These are phyloP conservation scores for Podaxis sp. DNA, from an alignment of 768 basidiomycete species.

Conservation along the genomic window DNA sequence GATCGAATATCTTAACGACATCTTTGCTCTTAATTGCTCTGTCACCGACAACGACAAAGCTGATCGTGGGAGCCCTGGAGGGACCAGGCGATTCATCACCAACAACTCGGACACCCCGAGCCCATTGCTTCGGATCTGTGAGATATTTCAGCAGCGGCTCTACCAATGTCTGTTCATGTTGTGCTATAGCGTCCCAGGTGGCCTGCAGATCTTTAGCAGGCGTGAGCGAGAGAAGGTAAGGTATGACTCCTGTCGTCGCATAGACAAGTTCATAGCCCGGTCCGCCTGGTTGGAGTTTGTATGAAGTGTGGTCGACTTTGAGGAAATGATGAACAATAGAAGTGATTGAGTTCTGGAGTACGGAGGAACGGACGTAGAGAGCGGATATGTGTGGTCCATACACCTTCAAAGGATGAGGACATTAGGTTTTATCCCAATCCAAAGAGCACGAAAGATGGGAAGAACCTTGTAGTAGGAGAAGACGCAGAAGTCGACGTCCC, in stretches of 20 bases:
- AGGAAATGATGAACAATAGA: conserved; percentile 74
- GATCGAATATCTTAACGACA: conserved; percentile 61
- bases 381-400: conserved; percentile 72
- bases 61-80: conserved; percentile 60
- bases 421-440: background rate
- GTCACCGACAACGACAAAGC: conserved; percentile 64
- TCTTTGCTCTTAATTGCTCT: conserved; percentile 54
- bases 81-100: conserved; percentile 46
- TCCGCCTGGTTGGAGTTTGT: conserved; percentile 71
- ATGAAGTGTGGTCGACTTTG: conserved; percentile 34
- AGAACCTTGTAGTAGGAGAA: conserved; percentile 75
- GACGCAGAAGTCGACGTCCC: conserved; percentile 73
- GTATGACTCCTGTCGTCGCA: conserved; percentile 51
- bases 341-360: conserved; percentile 47
- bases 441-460: background rate
- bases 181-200: conserved; percentile 53
- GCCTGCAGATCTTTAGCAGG: conserved; percentile 41
- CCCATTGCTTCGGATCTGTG: conserved; percentile 40
- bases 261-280: conserved; percentile 72
- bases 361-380: conserved; percentile 51
- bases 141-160: conserved; percentile 51
- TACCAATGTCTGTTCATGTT: conserved; percentile 59
- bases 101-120: conserved; percentile 62
- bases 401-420: conserved; percentile 35
- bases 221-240: conserved; percentile 61